Evolutionary conservation across 495 filamentous ascomycete genomes (phyloP), one percentile per base, ranked within the genome.

Genomic region (Hypoxylon crocopeplum): DNA sequence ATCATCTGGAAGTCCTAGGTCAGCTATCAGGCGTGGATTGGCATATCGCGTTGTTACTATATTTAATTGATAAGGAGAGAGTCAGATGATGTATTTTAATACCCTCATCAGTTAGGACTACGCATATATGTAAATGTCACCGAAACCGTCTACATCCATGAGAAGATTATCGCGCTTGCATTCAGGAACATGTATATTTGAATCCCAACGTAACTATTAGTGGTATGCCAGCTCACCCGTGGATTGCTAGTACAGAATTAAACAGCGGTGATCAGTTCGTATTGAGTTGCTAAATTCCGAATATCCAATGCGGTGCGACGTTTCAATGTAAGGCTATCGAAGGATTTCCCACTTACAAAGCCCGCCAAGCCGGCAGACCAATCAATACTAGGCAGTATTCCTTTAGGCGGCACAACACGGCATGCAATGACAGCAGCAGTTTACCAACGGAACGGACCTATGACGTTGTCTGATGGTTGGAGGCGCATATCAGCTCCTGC

Each of bases 301-400:
- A 45, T 33, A 52, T 51, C 51, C 51, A 48, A 62, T 56, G 59
- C 59, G 21, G 59, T 62, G 59, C 41, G 47, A 56, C 39, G 20
- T 16, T 51, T 47, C 11, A 22, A 27, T 17, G 25, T 46, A 51
- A 45, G 58, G 58, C 33, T 62, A 38, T 42, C 19, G 44, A 47
- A 2, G 22, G 44, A 11, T 48, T 48, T 30, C 32, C 27, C 10
- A 40, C 11, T 15, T 16, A 7, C 2, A 20, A 55, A 25, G 32
- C 15, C 32, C 33, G 50, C 50, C 42, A 47, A 56, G 42, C 21
- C n/a, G 8, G 36, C 15, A 30, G 22, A 36, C 47, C 55, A 50
- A 59, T 59, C 38, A 32, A 25, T 21, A 19, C 24, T 15, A n/a
- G n/a, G n/a, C n/a, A n/a, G n/a, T n/a, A n/a, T n/a, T n/a, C 20